These are phyloP conservation scores for Phyllosticta capitalensis DNA, from an alignment of 2,329 filamentous ascomycete genomes.

Conservation along the genomic window DNA sequence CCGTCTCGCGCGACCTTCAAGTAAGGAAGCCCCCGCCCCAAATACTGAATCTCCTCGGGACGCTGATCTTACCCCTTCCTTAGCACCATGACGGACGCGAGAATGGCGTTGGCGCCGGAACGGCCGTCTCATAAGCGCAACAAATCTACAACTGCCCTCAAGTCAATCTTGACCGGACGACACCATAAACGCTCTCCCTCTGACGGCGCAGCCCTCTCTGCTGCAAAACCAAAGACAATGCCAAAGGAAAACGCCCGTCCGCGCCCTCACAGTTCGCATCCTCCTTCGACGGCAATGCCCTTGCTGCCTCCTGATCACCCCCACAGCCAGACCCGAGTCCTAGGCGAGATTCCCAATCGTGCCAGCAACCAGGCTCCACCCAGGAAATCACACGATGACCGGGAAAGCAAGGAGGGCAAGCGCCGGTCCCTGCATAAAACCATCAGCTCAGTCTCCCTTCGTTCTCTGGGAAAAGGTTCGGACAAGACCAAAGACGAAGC, in stretches of 20 bases:
- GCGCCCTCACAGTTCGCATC: slow-evolving; percentile 7
- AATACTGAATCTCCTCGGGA: neutral
- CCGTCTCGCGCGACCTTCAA: neutral
- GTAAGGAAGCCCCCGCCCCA: neutral
- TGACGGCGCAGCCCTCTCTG: slow-evolving; percentile 23
- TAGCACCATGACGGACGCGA: slow-evolving; percentile 6
- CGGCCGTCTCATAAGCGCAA: slow-evolving; percentile 25
- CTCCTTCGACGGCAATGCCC: slow-evolving; percentile 20
- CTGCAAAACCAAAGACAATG: slow-evolving; percentile 10
- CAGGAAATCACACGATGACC: slow-evolving; percentile 29
- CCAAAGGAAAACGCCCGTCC: slow-evolving; percentile 12
- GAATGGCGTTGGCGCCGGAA: slow-evolving; percentile 7
- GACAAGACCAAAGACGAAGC: slow-evolving; percentile 26
- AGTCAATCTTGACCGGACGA: slow-evolving; percentile 44
- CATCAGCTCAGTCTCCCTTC: slow-evolving; percentile 44
- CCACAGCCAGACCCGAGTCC: slow-evolving; percentile 25
- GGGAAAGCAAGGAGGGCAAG: slow-evolving; percentile 18
- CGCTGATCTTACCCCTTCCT: neutral
- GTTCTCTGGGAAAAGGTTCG: slow-evolving; percentile 41
- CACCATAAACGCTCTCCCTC: slow-evolving; percentile 40
- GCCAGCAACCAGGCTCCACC: slow-evolving; percentile 24
- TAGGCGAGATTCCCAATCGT: slow-evolving; percentile 27
- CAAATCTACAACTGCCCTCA: slow-evolving; percentile 40
- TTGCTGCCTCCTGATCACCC: slow-evolving; percentile 43
- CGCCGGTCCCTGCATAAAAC: slow-evolving; percentile 38